These are phyloP conservation scores for Rhinocladiella similis DNA, from an alignment of 2,329 filamentous ascomycete genomes.

Conservation along the genomic window DNA sequence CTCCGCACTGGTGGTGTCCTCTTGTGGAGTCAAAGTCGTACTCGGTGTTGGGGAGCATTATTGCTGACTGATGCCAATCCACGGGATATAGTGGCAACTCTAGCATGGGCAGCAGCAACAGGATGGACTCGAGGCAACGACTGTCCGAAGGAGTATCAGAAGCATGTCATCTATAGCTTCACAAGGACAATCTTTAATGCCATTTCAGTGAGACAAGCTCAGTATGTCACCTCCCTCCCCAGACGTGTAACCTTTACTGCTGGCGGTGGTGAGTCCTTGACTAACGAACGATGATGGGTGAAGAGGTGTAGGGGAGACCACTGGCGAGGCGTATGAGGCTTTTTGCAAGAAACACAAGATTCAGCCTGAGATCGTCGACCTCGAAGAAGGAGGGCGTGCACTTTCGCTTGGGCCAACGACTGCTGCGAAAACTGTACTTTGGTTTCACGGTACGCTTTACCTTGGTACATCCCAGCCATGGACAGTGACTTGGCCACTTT, in stretches of 20 bases:
- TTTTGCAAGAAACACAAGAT: constrained; percentile 18
- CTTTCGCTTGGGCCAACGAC: constrained; percentile 17
- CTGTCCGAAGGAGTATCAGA: constrained; percentile 8
- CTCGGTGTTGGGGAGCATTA: no score
- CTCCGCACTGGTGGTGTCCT: no score
- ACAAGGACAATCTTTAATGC: background rate
- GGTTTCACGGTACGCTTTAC: constrained; percentile 18
- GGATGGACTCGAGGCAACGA: constrained; percentile 15
- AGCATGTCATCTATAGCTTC: constrained; percentile 16
- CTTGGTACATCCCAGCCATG: no score
- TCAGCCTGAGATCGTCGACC: constrained; percentile 17
- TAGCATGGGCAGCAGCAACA: constrained; percentile 11
- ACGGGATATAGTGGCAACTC: constrained; percentile 2
- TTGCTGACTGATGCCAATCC: background rate
- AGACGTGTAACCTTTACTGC: no score
- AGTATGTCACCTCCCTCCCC: background rate
- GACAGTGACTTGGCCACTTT: no score
- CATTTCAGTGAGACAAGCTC: constrained; percentile 10
- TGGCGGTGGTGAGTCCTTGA: no score
- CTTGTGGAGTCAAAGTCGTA: no score
- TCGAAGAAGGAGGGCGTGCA: constrained; percentile 14
- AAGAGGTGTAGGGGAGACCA: constrained; percentile 3
- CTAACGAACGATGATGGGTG: background rate
- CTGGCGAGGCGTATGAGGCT: constrained; percentile 7
- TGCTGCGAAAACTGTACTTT: constrained; percentile 21